Percentiles rank a stretch among this genome's conserved stretches.
Conservation (phyloP, 306 rosid genomes). For the Ormosia emarginata region DNA sequence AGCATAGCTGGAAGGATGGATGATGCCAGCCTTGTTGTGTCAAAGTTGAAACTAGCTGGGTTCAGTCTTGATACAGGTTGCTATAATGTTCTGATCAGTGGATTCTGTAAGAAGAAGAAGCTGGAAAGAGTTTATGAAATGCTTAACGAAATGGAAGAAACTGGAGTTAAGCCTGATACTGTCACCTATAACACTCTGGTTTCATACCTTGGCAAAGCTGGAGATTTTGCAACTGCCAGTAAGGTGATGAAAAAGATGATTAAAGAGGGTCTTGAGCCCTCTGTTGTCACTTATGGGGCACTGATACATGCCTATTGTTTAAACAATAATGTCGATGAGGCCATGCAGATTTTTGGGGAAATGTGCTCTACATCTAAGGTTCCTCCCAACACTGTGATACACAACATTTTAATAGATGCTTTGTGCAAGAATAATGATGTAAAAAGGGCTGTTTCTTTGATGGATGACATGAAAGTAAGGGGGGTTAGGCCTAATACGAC, state of each 20-base stretch:
- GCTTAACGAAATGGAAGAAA: slow-evolving; percentile 63
- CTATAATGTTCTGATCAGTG: slow-evolving; percentile 65
- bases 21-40: slow-evolving; percentile 60
- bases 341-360: slow-evolving; percentile 56
- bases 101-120: slow-evolving; percentile 71
- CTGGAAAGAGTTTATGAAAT: slow-evolving; percentile 47
- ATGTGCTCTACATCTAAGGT: slow-evolving; percentile 49
- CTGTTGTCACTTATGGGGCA: slow-evolving; percentile 71
- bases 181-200: slow-evolving; percentile 75
- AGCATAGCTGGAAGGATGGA: slow-evolving; percentile 75
- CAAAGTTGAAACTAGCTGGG: slow-evolving; percentile 65
- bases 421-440: slow-evolving; percentile 55
- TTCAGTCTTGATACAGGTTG: slow-evolving; percentile 53
- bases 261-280: slow-evolving; percentile 47
- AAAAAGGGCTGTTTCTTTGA: slow-evolving; percentile 46
- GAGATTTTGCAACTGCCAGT: slow-evolving; percentile 45
- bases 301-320: slow-evolving; percentile 70
- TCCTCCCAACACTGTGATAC: slow-evolving; percentile 64
- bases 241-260: slow-evolving; percentile 57
- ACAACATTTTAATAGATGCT: slow-evolving; percentile 60
- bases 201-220: slow-evolving; percentile 52
- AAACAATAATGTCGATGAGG: slow-evolving; percentile 40
- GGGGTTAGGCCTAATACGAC: slow-evolving; percentile 55
- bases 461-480: slow-evolving; percentile 57
- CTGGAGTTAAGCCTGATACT: slow-evolving; percentile 59